Evolutionary conservation across 257 asterid genomes (phyloP).

Genomic region (Primulina huaijiensis): DNA sequence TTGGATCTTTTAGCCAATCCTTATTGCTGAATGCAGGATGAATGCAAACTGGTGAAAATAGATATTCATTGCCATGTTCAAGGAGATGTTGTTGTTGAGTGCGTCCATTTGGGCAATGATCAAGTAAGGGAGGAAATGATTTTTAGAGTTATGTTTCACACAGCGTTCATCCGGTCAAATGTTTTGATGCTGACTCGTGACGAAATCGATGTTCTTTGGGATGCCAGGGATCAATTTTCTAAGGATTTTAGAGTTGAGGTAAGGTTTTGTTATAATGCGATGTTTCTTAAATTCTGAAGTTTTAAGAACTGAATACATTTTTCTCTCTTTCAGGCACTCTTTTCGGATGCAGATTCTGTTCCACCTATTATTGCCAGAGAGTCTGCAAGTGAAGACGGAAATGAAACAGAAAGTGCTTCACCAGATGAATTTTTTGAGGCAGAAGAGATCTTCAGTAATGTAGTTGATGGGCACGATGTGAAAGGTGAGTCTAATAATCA

Average conservation of each 20-base stretch:
- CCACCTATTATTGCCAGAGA: conserved; percentile 49
- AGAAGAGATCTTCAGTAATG: conserved; percentile 87
- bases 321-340: conserved; percentile 72
- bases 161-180: conserved; percentile 85
- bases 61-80: conserved; percentile 69
- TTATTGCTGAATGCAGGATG: conserved; percentile 65
- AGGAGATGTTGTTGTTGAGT: conserved; percentile 94
- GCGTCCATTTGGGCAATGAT: conserved; percentile 86
- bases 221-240: conserved; percentile 71
- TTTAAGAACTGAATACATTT: conserved; percentile 36
- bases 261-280: conserved; percentile 38
- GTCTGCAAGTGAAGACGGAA: conserved; percentile 58
- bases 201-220: conserved; percentile 90
- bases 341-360: conserved; percentile 82
- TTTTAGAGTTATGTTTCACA: conserved; percentile 88
- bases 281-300: conserved; percentile 33
- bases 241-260: conserved; percentile 92
- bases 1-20: conserved; percentile 21
- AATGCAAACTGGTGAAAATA: conserved; percentile 74
- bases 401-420: conserved; percentile 62
- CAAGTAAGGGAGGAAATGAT: conserved; percentile 80
- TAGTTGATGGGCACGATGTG: conserved; percentile 59
- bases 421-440: conserved; percentile 95
- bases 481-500: conserved; percentile 55
- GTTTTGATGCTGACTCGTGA: conserved; percentile 77